Base-by-base conservation (phyloP, 139 green algal species). In the Haematococcus sp. region DNA sequence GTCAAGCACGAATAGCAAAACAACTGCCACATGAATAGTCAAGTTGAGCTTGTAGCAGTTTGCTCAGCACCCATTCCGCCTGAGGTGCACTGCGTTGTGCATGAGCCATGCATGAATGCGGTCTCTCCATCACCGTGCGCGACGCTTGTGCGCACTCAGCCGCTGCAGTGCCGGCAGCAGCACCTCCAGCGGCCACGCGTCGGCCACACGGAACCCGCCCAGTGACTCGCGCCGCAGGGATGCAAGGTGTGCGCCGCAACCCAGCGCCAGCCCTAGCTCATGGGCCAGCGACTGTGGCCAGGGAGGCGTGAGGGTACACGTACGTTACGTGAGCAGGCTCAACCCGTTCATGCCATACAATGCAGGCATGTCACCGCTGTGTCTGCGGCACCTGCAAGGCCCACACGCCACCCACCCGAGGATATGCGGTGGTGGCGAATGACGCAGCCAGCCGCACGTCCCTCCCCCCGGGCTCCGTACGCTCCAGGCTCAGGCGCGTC, bases 101-200 rank as follows among this genome's bases (percentile, higher is more conserved):
- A n/a, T n/a, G n/a, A n/a, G n/a, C n/a, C n/a, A n/a, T n/a, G n/a
- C n/a, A n/a, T n/a, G n/a, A n/a, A n/a, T n/a, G n/a, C n/a, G n/a
- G n/a, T 49, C 40, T 49, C 40, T 49, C 40, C 11, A 49, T 49
- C 40, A 49, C 11, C 40, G 7, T 11, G 40, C 40, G 40, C 40
- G 40, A 7, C 40, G 40, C 40, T 49, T 49, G 40, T 49, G 40
- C 40, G 40, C 40, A 11, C 40, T 49, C 7, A 49, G 40, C 40
- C 40, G 40, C 40, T 49, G 40, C 40, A 49, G 40, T 11, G 34
- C 46, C 19, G 81, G 81, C 68, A 90, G 46, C 56, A 90, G 43
- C 66, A 80, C 79, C 13, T 90, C 81, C 64, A 87, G 46, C 17
- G 73, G 32, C 84, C 84, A 90, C 16, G 84, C 84, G 32, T 82